Percentiles rank a stretch among this genome's conserved stretches.
Conservation (phyloP, 441 rosid species). For the Jatropha multifida region DNA sequence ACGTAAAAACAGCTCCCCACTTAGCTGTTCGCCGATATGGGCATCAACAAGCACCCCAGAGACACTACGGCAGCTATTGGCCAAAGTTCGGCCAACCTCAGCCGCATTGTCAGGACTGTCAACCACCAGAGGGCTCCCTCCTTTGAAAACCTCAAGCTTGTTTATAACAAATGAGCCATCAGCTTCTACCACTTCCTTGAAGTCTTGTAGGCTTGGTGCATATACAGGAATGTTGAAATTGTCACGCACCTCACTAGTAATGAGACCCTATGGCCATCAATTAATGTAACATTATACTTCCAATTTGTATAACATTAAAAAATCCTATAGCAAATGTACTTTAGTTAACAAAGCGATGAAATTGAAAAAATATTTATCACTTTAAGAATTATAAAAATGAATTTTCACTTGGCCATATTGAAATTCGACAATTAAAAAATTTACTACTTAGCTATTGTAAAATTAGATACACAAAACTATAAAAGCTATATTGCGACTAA, state of each 20-base stretch:
- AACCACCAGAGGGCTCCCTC: constrained; percentile 95
- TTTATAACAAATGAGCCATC: constrained; percentile 64
- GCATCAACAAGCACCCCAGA: constrained; percentile 90
- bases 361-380: no score
- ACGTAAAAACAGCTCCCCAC: constrained; percentile 64
- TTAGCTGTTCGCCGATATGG: constrained; percentile 76
- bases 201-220: constrained; percentile 84
- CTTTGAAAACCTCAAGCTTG: constrained; percentile 82
- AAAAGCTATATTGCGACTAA: background rate
- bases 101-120: constrained; percentile 59
- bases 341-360: background rate
- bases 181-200: constrained; percentile 81
- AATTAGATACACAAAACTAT: background rate
- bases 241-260: constrained; percentile 70
- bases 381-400: no score
- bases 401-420: no score
- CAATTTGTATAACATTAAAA: no score
- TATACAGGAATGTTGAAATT: constrained; percentile 87
- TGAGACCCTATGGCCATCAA: constrained; percentile 48
- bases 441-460: background rate
- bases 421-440: no score
- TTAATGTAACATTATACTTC: background rate
- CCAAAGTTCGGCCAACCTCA: constrained; percentile 75
- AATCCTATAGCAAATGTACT: no score
- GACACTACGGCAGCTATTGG: constrained; percentile 71